Evolutionary conservation across 1,284 basidiomycete species (phyloP).

Genomic region (Cryptococcus deneoformans): DNA sequence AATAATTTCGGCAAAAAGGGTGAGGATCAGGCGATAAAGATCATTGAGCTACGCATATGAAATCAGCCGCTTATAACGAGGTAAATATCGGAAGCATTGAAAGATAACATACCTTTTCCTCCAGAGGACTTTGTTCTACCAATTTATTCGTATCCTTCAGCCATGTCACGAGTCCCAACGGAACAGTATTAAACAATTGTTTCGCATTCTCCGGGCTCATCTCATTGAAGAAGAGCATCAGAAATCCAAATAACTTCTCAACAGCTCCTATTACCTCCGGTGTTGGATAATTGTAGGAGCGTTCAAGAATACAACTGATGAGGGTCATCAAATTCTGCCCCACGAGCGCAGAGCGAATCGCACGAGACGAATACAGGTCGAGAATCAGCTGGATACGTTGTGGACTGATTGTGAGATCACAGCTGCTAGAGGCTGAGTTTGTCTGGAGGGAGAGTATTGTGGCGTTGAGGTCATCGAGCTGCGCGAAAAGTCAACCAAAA

Average conservation of each 20-base stretch:
- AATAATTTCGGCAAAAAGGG: constrained; percentile 22
- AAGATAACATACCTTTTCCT: background rate
- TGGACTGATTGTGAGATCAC: too few relatives aligned
- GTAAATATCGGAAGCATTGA: background rate
- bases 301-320: too few relatives aligned
- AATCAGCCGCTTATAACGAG: background rate
- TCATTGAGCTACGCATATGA: background rate
- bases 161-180: background rate
- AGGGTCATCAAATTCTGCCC: too few relatives aligned
- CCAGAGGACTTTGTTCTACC: background rate
- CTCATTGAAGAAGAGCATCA: background rate
- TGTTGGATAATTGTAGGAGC: too few relatives aligned
- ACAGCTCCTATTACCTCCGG: too few relatives aligned
- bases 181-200: background rate
- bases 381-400: too few relatives aligned
- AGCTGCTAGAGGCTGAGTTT: too few relatives aligned
- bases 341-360: too few relatives aligned
- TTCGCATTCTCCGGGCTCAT: background rate
- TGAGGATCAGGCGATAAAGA: constrained; percentile 34
- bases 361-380: too few relatives aligned
- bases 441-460: too few relatives aligned
- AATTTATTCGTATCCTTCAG: background rate
- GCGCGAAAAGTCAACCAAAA: too few relatives aligned
- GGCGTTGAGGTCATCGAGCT: too few relatives aligned
- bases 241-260: background rate